Evolutionary conservation across 2,329 filamentous ascomycete species (phyloP), one percentile per base, ranked within the genome.

Genomic region (Dothideomycetes sp.): DNA sequence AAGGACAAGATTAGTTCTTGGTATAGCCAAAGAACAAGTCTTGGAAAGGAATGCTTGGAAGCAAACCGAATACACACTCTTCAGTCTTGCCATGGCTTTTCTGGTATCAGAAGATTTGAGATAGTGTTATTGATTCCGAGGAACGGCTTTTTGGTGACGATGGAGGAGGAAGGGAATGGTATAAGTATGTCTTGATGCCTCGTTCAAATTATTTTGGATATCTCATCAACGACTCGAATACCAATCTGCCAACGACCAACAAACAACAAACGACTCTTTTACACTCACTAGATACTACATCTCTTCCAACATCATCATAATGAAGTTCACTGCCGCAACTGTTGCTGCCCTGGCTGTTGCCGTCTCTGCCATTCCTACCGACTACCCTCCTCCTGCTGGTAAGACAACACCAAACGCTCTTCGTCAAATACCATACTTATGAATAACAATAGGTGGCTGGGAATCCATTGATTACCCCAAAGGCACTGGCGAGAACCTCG

Each of bases 321-420:
- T 46, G 44, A 46, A 41, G 33, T 46, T 43, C 36, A 41, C 41
- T 19, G 29, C 41, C 11, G 34, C 36, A n/a, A 38, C 41, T 13
- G 13, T 46, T 17, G 35, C 33, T 24, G 25, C 41, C 10, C 16
- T 44, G 20, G 44, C 41, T 24, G 44, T 29, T 17, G 18, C 37
- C 17, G 31, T 33, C 18, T 17, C 41, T 24, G 44, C 44, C 8
- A 17, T 44, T 2, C 44, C 44, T 16, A 33, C 42, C 6, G 42
- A 33, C 25, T 29, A 35, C 25, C 25, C 3, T 8, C 20, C 7
- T 5, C 9, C 27, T 29, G 27, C 27, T 29, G 10, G 10, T 37
- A 22, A 10, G 9, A 5, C 8, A n/a, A 5, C 9, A 4, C 4
- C 5, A 16, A 6, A 5, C 25, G 6, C 8, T 2, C n/a, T n/a